These are phyloP conservation scores for Atkinsonella hypoxylon DNA, from an alignment of 2,329 filamentous ascomycete genomes.

Conservation along the genomic window DNA sequence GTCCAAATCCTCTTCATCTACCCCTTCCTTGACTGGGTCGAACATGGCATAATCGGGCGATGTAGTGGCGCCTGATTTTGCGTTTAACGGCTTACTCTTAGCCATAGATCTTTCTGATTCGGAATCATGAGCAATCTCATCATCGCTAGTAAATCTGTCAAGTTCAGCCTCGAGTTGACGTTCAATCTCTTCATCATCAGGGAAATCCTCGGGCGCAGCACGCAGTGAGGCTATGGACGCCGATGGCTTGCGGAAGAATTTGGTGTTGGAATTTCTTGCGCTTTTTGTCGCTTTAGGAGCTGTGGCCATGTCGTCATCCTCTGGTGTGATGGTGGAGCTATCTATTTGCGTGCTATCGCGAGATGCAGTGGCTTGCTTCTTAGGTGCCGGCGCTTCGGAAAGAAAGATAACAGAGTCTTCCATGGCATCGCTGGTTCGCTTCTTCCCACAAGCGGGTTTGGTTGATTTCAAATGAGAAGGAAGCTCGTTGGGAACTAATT, in stretches of 20 bases:
- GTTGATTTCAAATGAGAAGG: slow-evolving; percentile 19
- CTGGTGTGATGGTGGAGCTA: slow-evolving; percentile 24
- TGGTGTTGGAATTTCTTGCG: slow-evolving; percentile 29
- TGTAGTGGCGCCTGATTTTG: slow-evolving; percentile 18
- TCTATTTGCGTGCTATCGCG: slow-evolving; percentile 34
- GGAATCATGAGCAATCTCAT: slow-evolving; percentile 34
- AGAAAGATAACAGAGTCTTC: slow-evolving; percentile 33
- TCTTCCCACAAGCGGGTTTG: slow-evolving; percentile 42
- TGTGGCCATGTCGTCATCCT: slow-evolving; percentile 31
- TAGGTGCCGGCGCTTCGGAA: slow-evolving; percentile 38
- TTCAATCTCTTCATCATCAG: slow-evolving; percentile 54
- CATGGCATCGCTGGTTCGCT: slow-evolving; percentile 49
- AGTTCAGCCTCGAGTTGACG: slow-evolving; percentile 54
- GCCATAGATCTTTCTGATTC: slow-evolving; percentile 27
- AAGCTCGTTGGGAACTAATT: slow-evolving; percentile 13
- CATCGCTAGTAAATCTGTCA: slow-evolving; percentile 41
- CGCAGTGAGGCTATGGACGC: slow-evolving; percentile 36
- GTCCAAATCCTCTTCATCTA: slow-evolving; percentile 36
- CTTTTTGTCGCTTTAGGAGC: slow-evolving; percentile 15
- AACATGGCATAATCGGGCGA: slow-evolving; percentile 39
- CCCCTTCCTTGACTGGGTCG: slow-evolving; percentile 31
- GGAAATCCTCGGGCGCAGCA: slow-evolving; percentile 28
- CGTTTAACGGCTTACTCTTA: slow-evolving; percentile 19
- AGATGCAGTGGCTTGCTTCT: slow-evolving; percentile 45
- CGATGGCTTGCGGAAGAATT: slow-evolving; percentile 26